Evolutionary conservation across 352 stramenopile species (phyloP).

Genomic region (Poterioochromonas sp.): DNA sequence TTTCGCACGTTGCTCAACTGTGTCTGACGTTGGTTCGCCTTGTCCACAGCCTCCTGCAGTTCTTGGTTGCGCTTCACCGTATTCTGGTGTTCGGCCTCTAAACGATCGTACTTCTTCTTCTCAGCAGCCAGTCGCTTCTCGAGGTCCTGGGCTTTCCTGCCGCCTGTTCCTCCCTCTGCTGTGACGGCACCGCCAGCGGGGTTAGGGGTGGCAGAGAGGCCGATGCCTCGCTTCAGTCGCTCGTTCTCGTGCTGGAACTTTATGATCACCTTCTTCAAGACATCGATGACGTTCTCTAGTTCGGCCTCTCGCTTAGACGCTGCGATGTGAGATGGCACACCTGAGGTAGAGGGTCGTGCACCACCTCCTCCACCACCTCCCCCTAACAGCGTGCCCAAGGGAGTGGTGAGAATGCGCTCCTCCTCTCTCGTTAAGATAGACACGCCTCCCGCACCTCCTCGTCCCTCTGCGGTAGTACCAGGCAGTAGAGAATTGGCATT

Average conservation of each 20-base stretch:
- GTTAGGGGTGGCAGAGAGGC: not conserved
- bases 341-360: not conserved
- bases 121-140: too few relatives aligned
- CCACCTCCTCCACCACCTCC: not conserved
- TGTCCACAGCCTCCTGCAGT: constrained; percentile 41
- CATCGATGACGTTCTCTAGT: constrained; percentile 51
- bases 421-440: too few relatives aligned
- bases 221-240: constrained; percentile 42
- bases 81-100: constrained; percentile 40
- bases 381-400: too few relatives aligned
- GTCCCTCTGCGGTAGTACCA: not conserved
- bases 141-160: too few relatives aligned
- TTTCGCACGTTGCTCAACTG: constrained; percentile 28
- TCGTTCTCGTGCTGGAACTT: constrained; percentile 55
- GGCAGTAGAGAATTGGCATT: too few relatives aligned
- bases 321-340: not conserved
- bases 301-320: constrained; percentile 37
- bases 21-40: constrained; percentile 59
- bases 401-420: too few relatives aligned
- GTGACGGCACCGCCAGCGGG: not conserved
- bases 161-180: not conserved
- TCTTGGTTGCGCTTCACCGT: constrained; percentile 34
- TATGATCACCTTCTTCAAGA: constrained; percentile 51
- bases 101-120: not conserved
- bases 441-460: not conserved